phyloP scores from a whole-genome alignment of 2,329 filamentous ascomycete genomes.

The Epichloe elymi region DNA sequence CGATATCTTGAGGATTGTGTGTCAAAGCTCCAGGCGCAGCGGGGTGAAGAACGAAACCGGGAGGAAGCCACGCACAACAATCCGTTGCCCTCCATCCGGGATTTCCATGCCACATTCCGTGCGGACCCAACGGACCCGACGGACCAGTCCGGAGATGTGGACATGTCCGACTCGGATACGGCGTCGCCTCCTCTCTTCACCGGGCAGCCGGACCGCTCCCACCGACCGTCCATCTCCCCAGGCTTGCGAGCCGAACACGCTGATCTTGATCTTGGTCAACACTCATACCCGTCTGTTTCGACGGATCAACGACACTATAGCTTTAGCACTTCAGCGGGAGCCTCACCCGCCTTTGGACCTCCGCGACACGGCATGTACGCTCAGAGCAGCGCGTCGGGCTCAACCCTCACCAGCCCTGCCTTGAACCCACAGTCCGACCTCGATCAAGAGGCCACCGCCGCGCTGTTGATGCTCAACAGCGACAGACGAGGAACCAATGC shows the following conservation, averaged over 20 bases:
- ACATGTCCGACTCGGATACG: constrained; percentile 44
- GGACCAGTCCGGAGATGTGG: constrained; percentile 32
- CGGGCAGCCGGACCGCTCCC: constrained; percentile 19
- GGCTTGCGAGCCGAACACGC: constrained; percentile 33
- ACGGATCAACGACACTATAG: constrained; percentile 38
- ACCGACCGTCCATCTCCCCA: constrained; percentile 39
- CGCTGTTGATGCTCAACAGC: constrained; percentile 74
- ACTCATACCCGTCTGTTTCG: constrained; percentile 41
- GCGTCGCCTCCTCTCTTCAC: constrained; percentile 32
- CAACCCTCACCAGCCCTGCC: constrained; percentile 44
- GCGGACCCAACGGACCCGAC: constrained; percentile 12
- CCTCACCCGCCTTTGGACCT: constrained; percentile 46
- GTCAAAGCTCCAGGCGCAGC: constrained; percentile 56
- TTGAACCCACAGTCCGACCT: constrained; percentile 42
- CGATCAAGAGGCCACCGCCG: constrained; percentile 72
- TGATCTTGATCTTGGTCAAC: constrained; percentile 27
- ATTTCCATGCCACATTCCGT: constrained; percentile 28
- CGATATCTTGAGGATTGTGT: constrained; percentile 88
- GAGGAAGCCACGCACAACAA: constrained; percentile 17
- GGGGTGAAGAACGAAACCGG: constrained; percentile 19
- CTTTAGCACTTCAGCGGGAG: constrained; percentile 34
- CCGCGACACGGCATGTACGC: constrained; percentile 24
- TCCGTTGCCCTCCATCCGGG: constrained; percentile 23
- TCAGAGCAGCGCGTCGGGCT: constrained; percentile 31
- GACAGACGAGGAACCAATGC: constrained; percentile 46